A percentile compares a stretch with the other conserved stretches of the same genome.
phyloP scores from a whole-genome alignment of 345 rosid species.

The Draba incana region DNA sequence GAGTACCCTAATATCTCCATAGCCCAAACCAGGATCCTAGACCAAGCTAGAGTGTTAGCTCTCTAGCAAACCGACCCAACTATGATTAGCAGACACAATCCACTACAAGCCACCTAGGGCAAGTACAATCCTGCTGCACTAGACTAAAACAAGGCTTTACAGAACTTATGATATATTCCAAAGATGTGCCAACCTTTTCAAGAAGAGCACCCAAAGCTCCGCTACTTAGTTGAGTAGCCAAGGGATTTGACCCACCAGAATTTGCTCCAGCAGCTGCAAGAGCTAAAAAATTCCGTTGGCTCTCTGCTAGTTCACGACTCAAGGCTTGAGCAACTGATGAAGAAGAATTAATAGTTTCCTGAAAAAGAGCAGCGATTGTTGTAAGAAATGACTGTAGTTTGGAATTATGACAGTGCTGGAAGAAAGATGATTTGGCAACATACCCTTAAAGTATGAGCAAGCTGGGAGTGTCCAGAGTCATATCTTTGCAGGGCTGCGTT shows the following conservation, averaged over 20 bases:
- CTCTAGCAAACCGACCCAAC: constrained; percentile 21
- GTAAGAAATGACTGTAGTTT: background rate
- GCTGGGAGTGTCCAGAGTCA: constrained; percentile 68
- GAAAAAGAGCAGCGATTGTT: constrained; percentile 32
- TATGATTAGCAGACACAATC: constrained; percentile 11
- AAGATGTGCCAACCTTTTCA: constrained; percentile 58
- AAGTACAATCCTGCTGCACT: constrained; percentile 1
- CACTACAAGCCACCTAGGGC: constrained; percentile 17
- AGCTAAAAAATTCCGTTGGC: constrained; percentile 69
- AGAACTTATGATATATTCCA: constrained; percentile 3
- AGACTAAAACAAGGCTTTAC: constrained; percentile 8
- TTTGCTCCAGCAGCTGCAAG: constrained; percentile 73
- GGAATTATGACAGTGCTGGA: constrained; percentile 8
- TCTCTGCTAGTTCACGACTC: constrained; percentile 81
- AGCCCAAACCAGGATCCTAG: constrained; percentile 13
- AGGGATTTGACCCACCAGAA: constrained; percentile 53
- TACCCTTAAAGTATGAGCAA: constrained; percentile 79
- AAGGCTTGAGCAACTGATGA: constrained; percentile 67
- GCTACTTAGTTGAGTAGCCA: constrained; percentile 59
- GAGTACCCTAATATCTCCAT: constrained; percentile 11
- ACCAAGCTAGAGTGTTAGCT: background rate
- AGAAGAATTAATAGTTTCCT: constrained; percentile 81
- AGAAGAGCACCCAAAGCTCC: constrained; percentile 66
- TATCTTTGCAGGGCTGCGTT: constrained; percentile 71
- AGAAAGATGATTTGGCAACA: constrained; percentile 31